Percentiles rank a stretch among this genome's conserved stretches.
phyloP scores from a whole-genome alignment of 164 flowering plant genomes.

The Magnolia changhungtana region DNA sequence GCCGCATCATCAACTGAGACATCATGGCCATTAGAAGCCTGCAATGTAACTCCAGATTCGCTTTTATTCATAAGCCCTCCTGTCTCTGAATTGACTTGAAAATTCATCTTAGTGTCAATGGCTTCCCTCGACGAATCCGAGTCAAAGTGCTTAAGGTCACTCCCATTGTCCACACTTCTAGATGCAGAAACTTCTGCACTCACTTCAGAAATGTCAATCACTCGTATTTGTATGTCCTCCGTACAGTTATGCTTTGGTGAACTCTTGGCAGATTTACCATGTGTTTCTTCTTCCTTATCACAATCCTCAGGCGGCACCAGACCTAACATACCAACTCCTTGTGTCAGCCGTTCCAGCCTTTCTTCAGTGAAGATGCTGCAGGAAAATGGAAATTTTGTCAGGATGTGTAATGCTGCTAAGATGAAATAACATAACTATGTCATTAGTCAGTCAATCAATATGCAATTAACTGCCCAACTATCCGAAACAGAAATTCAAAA shows the following conservation, averaged over 20 bases:
- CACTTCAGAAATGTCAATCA: slow-evolving; percentile 28
- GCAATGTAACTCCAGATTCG: slow-evolving; percentile 29
- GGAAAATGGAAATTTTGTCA: slow-evolving; percentile 10
- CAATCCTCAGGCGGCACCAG: slow-evolving; percentile 32
- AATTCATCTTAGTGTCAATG: slow-evolving; percentile 14
- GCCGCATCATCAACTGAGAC: slow-evolving; percentile 27
- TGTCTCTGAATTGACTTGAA: slow-evolving; percentile 25
- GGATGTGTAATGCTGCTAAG: slow-evolving; percentile 5
- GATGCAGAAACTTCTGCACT: slow-evolving; percentile 31
- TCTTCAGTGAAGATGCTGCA: slow-evolving; percentile 92
- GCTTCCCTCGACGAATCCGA: slow-evolving; percentile 17
- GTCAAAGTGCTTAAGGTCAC: slow-evolving; percentile 27
- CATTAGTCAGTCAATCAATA: neutral
- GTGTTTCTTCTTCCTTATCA: slow-evolving; percentile 26
- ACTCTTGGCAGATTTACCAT: slow-evolving; percentile 25
- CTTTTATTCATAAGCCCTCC: slow-evolving; percentile 18
- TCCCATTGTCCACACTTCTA: slow-evolving; percentile 24
- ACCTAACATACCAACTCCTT: slow-evolving; percentile 51
- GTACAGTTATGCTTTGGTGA: slow-evolving; percentile 19
- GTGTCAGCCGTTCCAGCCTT: slow-evolving; percentile 77
- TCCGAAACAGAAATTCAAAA: neutral
- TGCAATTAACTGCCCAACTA: neutral
- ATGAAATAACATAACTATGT: neutral
- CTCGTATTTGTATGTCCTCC: slow-evolving; percentile 29
- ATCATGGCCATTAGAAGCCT: slow-evolving; percentile 31